These are phyloP conservation scores for Sarcocystis neurona DNA, from an alignment of 169 alveolate genomes.

Conservation along the genomic window DNA sequence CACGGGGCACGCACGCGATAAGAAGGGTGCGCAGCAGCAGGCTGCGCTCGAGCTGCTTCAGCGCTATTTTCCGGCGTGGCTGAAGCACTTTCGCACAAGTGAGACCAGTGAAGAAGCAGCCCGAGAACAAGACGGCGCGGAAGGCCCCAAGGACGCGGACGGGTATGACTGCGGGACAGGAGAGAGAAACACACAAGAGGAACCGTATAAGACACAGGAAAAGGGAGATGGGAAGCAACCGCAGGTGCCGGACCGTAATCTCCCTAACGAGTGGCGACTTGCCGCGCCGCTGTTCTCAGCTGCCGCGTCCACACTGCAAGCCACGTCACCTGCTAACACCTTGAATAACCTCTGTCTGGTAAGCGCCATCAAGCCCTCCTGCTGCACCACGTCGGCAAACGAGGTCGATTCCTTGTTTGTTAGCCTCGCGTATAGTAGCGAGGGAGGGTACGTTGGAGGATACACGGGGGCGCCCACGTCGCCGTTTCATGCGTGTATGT, in stretches of 20 bases:
- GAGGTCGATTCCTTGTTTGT: no score
- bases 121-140: no score
- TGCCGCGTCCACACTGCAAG: conserved; percentile 26
- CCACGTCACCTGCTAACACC: conserved; percentile 47
- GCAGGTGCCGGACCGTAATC: neutral
- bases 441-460: no score
- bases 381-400: no score
- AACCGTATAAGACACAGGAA: neutral
- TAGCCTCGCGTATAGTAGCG: no score
- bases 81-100: no score
- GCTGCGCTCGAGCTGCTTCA: conserved; percentile 40
- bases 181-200: neutral
- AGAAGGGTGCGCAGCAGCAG: conserved; percentile 45
- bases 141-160: neutral
- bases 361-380: no score
- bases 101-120: no score
- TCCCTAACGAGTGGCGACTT: neutral
- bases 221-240: neutral
- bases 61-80: conserved; percentile 12
- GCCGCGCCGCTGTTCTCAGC: conserved; percentile 33
- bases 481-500: no score
- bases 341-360: conserved; percentile 49
- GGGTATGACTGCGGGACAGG: neutral
- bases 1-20: conserved; percentile 40
- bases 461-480: no score